A percentile compares a stretch with the other conserved stretches of the same genome.
Evolutionary conservation across 345 rosid species (phyloP).

Genomic region (Dimocarpus longan): DNA sequence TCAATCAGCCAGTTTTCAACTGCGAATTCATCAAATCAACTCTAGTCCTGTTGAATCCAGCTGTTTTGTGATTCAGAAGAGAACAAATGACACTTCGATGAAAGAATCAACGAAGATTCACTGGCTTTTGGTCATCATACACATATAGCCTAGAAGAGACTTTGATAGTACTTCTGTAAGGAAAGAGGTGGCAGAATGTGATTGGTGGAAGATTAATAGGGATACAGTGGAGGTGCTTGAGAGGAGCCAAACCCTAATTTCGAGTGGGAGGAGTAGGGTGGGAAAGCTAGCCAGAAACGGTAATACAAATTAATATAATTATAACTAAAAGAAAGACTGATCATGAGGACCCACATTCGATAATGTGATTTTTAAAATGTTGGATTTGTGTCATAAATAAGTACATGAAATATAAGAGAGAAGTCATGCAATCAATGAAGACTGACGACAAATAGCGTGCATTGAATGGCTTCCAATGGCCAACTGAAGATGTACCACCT

Average conservation of each 20-base stretch:
- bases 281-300: constrained; percentile 10
- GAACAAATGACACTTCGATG: too few species aligned
- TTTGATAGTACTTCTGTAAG: neutral
- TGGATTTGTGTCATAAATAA: neutral
- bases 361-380: neutral
- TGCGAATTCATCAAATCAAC: too few species aligned
- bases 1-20: too few species aligned
- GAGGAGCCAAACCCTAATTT: constrained; percentile 13
- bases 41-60: too few species aligned
- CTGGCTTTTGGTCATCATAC: too few species aligned
- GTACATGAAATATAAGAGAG: constrained; percentile 4
- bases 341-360: constrained; percentile 7
- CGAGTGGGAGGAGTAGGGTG: constrained; percentile 6
- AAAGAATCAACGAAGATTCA: too few species aligned
- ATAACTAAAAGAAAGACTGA: neutral
- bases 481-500: constrained; percentile 38
- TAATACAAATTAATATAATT: neutral
- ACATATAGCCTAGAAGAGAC: too few species aligned
- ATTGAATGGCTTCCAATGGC: constrained; percentile 37
- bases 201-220: neutral
- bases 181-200: neutral
- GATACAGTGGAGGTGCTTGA: constrained; percentile 1
- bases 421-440: constrained; percentile 28
- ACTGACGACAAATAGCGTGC: constrained; percentile 50
- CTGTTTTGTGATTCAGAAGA: too few species aligned